Conservation (phyloP, 2,329 filamentous ascomycete genomes). For the Lasiodiplodia hormozganensis region DNA sequence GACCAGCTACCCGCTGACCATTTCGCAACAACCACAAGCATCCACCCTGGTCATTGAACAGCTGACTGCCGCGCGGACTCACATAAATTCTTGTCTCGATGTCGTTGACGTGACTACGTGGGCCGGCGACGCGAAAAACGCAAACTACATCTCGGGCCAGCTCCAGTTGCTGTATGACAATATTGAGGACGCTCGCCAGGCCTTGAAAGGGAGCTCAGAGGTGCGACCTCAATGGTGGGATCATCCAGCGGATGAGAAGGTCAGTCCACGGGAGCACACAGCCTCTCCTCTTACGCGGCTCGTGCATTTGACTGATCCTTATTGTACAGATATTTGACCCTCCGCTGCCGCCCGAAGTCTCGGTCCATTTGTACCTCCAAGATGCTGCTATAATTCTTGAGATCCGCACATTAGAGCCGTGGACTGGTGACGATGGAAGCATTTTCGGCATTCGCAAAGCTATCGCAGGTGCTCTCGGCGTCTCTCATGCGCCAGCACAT, state of each 20-base stretch:
- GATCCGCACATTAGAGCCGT: constrained; percentile 72
- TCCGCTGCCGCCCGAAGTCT: constrained; percentile 70
- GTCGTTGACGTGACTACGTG: constrained; percentile 79
- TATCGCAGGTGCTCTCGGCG: constrained; percentile 56
- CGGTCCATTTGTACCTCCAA: constrained; percentile 69
- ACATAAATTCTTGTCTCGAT: constrained; percentile 83
- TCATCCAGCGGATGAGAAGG: constrained; percentile 64
- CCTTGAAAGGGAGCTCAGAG: constrained; percentile 63
- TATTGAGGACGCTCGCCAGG: constrained; percentile 65
- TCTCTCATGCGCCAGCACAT: constrained; percentile 48
- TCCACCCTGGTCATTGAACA: constrained; percentile 70
- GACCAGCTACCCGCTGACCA: constrained; percentile 57
- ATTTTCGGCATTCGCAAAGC: constrained; percentile 64
- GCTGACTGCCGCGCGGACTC: constrained; percentile 73
- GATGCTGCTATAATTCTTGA: constrained; percentile 65
- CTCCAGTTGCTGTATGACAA: constrained; percentile 66
- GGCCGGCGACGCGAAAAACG: constrained; percentile 69
- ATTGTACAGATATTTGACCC: constrained; percentile 63
- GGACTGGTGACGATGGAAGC: constrained; percentile 40
- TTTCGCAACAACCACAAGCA: constrained; percentile 61
- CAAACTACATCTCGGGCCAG: constrained; percentile 65
- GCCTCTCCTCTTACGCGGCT: neutral
- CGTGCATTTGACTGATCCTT: neutral
- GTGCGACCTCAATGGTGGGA: constrained; percentile 63
- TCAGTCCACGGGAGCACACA: constrained; percentile 37